A percentile compares a stretch with the other conserved stretches of the same genome.
These are phyloP conservation scores for Candida chilensis DNA, from an alignment of 805 yeast species.

Conservation along the genomic window DNA sequence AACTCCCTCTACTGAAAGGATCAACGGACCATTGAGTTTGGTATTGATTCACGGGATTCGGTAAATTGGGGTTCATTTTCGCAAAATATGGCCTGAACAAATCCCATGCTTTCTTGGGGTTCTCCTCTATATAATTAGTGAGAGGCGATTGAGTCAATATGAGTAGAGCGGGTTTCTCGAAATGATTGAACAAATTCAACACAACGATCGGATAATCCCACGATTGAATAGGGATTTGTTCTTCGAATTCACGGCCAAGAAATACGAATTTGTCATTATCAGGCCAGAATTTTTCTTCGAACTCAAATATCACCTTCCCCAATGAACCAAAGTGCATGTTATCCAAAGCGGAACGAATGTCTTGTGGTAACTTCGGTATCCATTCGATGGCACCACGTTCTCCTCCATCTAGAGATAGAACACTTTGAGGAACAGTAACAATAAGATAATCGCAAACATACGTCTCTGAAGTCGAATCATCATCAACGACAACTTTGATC, in stretches of 20 bases:
- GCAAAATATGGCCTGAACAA: constrained; percentile 46
- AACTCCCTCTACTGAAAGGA: constrained; percentile 75
- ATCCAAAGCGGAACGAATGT: constrained; percentile 30
- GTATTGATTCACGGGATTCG: constrained; percentile 14
- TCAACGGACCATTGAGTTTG: constrained; percentile 73
- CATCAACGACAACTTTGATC: constrained; percentile 20
- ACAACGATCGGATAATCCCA: constrained; percentile 55
- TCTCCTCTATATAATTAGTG: constrained; percentile 47
- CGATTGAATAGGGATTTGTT: constrained; percentile 24
- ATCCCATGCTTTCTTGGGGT: constrained; percentile 46
- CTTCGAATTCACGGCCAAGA: constrained; percentile 11
- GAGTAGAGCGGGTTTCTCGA: constrained; percentile 44
- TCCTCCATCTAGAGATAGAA: constrained; percentile 32
- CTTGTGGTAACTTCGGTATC: constrained; percentile 43
- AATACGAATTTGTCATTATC: constrained; percentile 36
- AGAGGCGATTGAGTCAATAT: constrained; percentile 65
- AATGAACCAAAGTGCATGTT: constrained; percentile 54
- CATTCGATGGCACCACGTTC: constrained; percentile 43
- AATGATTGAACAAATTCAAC: constrained; percentile 48
- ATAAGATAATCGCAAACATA: constrained; percentile 46
- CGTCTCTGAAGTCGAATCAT: constrained; percentile 15
- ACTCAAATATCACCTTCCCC: constrained; percentile 69
- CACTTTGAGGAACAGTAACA: constrained; percentile 73
- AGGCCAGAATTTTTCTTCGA: constrained; percentile 54
- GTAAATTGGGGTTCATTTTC: too few relatives aligned